phyloP scores from a whole-genome alignment of 768 basidiomycete genomes.

The Hygrophorus pudorinus region DNA sequence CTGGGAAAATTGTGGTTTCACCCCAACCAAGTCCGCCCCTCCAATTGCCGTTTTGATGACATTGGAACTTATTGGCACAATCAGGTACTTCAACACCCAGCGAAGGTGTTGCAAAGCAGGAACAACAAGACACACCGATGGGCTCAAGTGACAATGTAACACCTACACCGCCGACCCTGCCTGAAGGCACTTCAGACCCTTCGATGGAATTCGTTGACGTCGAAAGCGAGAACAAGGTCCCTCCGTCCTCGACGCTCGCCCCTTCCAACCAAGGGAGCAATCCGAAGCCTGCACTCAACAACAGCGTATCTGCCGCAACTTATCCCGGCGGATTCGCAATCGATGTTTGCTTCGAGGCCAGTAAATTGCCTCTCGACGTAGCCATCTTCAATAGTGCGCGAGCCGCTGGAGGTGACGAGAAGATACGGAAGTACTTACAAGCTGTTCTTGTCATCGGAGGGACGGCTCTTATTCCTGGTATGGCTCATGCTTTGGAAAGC shows the following conservation, averaged over 20 bases:
- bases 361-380: conserved; percentile 85
- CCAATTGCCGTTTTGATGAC: not conserved
- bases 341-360: conserved; percentile 77
- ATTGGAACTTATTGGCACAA: not conserved
- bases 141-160: conserved; percentile 23
- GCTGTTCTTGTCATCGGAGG: conserved; percentile 87
- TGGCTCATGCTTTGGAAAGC: conserved; percentile 81
- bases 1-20: conserved; percentile 1
- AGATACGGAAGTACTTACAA: conserved; percentile 81
- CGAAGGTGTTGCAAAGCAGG: conserved; percentile 5
- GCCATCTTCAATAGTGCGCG: conserved; percentile 88
- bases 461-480: conserved; percentile 67
- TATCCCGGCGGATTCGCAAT: conserved; percentile 43
- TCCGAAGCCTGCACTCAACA: conserved; percentile 11
- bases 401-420: conserved; percentile 82
- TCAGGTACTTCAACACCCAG: conserved; percentile 12
- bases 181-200: conserved; percentile 19
- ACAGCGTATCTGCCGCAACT: conserved; percentile 11
- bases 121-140: conserved; percentile 24
- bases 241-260: conserved; percentile 17
- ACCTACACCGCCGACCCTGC: conserved; percentile 14
- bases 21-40: not conserved
- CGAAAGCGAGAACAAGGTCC: conserved; percentile 32
- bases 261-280: conserved; percentile 10
- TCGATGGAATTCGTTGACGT: conserved; percentile 40